These are phyloP conservation scores for Penicillium verhagenii DNA, from an alignment of 495 filamentous ascomycete species.

Conservation along the genomic window DNA sequence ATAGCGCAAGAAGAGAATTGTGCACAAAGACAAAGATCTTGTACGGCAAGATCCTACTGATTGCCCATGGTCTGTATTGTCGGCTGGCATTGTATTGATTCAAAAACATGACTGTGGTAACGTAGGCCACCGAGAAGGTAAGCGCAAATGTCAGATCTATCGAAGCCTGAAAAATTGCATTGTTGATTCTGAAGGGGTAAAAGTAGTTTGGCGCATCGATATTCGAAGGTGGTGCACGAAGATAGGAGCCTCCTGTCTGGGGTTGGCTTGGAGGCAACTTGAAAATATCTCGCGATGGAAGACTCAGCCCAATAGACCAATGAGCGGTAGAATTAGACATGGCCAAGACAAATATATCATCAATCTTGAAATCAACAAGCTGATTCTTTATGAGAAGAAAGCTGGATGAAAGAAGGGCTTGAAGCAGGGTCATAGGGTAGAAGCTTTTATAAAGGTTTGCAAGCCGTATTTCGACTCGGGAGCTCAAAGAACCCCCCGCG, in stretches of 20 bases:
- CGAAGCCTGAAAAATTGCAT: slow-evolving; percentile 1
- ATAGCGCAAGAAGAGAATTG: slow-evolving; percentile 9
- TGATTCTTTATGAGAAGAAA: no score
- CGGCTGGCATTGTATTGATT: slow-evolving; percentile 15
- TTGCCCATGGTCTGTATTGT: slow-evolving; percentile 13
- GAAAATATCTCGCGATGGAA: slow-evolving; percentile 6
- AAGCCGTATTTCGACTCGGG: no score
- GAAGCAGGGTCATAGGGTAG: no score
- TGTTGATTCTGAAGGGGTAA: slow-evolving; percentile 2
- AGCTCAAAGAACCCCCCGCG: no score
- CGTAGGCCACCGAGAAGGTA: slow-evolving; percentile 13
- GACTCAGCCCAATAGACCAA: not conserved
- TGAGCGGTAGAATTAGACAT: slow-evolving; percentile 1
- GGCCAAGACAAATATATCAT: not conserved
- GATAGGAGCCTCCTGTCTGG: not conserved
- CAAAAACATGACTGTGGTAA: slow-evolving; percentile 10
- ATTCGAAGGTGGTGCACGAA: not conserved
- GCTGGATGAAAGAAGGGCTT: no score
- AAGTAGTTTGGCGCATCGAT: not conserved
- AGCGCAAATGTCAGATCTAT: slow-evolving; percentile 6
- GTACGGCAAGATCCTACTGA: slow-evolving; percentile 11
- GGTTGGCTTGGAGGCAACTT: slow-evolving; percentile 3
- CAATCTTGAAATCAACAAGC: no score
- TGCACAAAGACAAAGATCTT: slow-evolving; percentile 9
- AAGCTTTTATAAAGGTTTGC: no score